phyloP scores from a whole-genome alignment of 768 basidiomycete genomes.

The Amanita subjunquillea region DNA sequence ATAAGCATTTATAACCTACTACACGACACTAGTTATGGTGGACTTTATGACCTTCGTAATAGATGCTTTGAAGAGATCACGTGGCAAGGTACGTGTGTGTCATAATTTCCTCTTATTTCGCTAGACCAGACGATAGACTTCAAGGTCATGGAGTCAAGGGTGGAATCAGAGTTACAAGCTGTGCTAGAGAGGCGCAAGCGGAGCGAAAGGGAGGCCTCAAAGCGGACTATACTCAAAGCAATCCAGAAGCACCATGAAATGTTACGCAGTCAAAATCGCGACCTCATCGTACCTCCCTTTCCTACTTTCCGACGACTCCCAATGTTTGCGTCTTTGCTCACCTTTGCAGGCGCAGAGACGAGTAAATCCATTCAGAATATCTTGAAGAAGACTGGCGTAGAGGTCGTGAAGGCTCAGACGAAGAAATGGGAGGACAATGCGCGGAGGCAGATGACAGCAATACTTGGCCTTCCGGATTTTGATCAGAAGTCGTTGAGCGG shows the following conservation, averaged over 20 bases:
- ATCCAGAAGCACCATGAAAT: not conserved
- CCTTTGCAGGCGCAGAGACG: not conserved
- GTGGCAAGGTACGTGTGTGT: not conserved
- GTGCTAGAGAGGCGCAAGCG: not conserved
- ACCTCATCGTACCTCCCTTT: not conserved
- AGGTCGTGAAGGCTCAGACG: not conserved
- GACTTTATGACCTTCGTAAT: not conserved
- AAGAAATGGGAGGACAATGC: constrained; percentile 2
- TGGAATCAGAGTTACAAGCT: not conserved
- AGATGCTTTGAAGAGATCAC: not conserved
- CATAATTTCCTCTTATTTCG: too few species aligned
- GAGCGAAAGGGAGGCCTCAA: not conserved
- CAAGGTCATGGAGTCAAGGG: not conserved
- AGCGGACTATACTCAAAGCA: not conserved
- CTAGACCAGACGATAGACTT: not conserved
- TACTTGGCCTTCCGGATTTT: not conserved
- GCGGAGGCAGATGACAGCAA: not conserved
- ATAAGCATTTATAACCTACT: not conserved
- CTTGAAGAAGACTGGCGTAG: not conserved
- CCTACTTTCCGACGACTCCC: constrained; percentile 3
- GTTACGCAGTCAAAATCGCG: not conserved
- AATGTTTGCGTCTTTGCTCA: not conserved
- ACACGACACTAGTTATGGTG: not conserved
- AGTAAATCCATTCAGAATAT: constrained; percentile 1
- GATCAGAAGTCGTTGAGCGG: not conserved